Evolutionary conservation across 306 rosid genomes (phyloP).

Genomic region (Begonia fuchsioides): DNA sequence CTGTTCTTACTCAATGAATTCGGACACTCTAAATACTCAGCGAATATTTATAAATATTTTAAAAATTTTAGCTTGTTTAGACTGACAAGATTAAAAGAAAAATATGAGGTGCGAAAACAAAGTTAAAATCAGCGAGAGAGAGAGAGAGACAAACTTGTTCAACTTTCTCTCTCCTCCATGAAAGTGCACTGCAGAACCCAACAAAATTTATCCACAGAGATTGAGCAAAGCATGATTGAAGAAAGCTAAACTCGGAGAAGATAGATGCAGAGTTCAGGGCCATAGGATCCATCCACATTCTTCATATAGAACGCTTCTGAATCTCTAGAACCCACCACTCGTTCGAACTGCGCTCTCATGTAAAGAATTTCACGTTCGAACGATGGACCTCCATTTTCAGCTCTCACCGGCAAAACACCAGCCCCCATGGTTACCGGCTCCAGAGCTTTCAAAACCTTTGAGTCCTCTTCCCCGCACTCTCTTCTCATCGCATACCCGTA

Average conservation of each 20-base stretch:
- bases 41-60: no score
- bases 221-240: no score
- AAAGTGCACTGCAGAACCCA: no score
- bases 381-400: slow-evolving; percentile 20
- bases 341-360: slow-evolving; percentile 79
- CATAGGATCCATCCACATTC: slow-evolving; percentile 56
- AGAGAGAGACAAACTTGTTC: no score
- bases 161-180: no score
- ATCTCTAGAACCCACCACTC: slow-evolving; percentile 77
- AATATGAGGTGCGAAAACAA: no score
- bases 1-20: no score
- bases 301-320: slow-evolving; percentile 88
- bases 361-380: slow-evolving; percentile 72
- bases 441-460: slow-evolving; percentile 65
- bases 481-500: slow-evolving; percentile 45
- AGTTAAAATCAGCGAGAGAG: no score
- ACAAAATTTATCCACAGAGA: no score
- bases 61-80: no score
- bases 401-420: slow-evolving; percentile 45
- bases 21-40: no score
- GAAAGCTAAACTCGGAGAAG: slow-evolving; percentile 48
- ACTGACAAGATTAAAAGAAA: no score
- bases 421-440: slow-evolving; percentile 85
- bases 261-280: slow-evolving; percentile 83
- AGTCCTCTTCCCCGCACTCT: slow-evolving; percentile 56